Conservation (phyloP, 306 rosid genomes). For the Cyclanthera cordifolia region DNA sequence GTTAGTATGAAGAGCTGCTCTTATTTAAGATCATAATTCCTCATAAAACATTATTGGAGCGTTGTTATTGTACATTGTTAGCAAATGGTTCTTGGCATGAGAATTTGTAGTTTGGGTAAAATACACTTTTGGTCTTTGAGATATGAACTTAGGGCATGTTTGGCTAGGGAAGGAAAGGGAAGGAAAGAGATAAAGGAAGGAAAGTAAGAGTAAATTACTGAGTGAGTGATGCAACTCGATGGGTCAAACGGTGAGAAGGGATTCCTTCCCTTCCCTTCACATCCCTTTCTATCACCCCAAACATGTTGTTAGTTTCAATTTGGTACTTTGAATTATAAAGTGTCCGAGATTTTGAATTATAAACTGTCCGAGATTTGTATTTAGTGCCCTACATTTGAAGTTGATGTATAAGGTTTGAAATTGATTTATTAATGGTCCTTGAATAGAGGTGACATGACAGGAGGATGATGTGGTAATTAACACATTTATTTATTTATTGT, state of each 20-base stretch:
- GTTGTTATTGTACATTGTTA: background rate
- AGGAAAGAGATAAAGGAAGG: too few species aligned
- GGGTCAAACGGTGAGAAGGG: too few species aligned
- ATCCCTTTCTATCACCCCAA: too few species aligned
- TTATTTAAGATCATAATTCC: background rate
- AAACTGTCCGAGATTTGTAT: too few species aligned
- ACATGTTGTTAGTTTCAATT: too few species aligned
- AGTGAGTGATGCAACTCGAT: too few species aligned
- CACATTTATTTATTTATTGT: background rate
- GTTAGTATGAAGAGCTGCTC: background rate
- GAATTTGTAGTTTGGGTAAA: background rate
- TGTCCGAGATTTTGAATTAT: too few species aligned
- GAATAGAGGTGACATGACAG: background rate
- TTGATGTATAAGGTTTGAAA: background rate
- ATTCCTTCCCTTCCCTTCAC: too few species aligned
- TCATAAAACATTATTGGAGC: background rate
- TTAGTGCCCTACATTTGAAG: background rate
- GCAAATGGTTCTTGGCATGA: background rate
- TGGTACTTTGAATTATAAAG: too few species aligned
- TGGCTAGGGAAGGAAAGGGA: too few species aligned
- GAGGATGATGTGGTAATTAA: background rate
- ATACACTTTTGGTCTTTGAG: background rate
- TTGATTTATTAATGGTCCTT: background rate
- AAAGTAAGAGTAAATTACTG: too few species aligned
- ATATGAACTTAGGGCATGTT: background rate